Percentiles rank a stretch among this genome's conserved stretches.
phyloP scores from a whole-genome alignment of 306 rosid genomes.

The Fagus crenata region DNA sequence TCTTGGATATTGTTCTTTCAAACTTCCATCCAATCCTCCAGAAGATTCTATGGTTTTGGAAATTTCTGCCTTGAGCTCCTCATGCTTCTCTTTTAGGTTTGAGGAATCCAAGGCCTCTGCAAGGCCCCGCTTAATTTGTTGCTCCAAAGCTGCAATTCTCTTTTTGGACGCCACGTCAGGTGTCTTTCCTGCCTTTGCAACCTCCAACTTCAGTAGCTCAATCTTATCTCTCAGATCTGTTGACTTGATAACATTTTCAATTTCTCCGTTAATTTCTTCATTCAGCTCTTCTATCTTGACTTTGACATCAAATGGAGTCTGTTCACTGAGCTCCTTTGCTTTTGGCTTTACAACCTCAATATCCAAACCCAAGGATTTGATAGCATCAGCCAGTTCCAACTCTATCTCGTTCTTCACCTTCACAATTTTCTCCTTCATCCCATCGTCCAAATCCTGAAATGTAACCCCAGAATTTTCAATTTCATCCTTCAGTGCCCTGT shows the following conservation, averaged over 20 bases:
- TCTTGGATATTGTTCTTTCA: conserved; percentile 28
- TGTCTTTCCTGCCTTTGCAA: conserved; percentile 60
- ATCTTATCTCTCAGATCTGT: conserved; percentile 62
- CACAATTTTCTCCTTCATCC: conserved; percentile 52
- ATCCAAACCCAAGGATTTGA: conserved; percentile 58
- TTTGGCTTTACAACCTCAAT: conserved; percentile 40
- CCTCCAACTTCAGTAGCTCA: conserved; percentile 62
- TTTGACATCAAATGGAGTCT: conserved; percentile 36
- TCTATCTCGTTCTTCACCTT: conserved; percentile 59
- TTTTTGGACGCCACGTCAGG: conserved; percentile 58
- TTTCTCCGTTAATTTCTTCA: conserved; percentile 46
- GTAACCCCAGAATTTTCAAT: conserved; percentile 48
- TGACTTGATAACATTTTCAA: conserved; percentile 47
- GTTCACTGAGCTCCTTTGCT: conserved; percentile 31
- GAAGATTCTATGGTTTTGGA: conserved; percentile 38
- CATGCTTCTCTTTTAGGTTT: conserved; percentile 62
- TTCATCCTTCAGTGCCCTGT: conserved; percentile 54
- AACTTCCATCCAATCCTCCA: conserved; percentile 42
- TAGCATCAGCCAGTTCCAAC: conserved; percentile 47
- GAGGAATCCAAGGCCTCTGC: conserved; percentile 59
- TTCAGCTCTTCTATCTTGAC: conserved; percentile 52
- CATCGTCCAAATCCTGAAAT: conserved; percentile 47
- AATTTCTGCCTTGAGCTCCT: conserved; percentile 51
- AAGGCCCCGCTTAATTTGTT: conserved; percentile 60
- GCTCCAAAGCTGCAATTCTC: conserved; percentile 63